Evolutionary conservation across 257 asterid species (phyloP), one percentile per base, ranked within the genome.

Genomic region (Euphrasia confusa): DNA sequence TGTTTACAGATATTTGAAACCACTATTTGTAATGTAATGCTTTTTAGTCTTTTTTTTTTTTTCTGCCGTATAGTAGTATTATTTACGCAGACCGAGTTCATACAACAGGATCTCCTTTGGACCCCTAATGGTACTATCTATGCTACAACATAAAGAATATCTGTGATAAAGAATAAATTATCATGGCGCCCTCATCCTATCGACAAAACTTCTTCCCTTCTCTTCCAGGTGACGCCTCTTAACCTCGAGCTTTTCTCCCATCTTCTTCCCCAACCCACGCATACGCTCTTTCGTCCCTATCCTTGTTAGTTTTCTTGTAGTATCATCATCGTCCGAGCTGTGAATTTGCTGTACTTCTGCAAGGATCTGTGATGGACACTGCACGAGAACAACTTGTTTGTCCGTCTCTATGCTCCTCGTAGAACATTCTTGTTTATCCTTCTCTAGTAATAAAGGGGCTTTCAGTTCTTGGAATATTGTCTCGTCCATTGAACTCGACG

Each of bases 171-270:
- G 15, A 49, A 49, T 54, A 27, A 64, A 13, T 6, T 63, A 58
- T 71, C 75, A 74, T 14, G 89, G 86, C 59, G 83, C 89, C 79
- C 80, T 89, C 82, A 92, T 92, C 81, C 76, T 83, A 75, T 85
- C 95, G 12, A 88, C 93, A 14, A 92, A 75, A 74, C 75, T 71
- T 62, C 87, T 81, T 53, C 98, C 84, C 70, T 69, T 86, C 78
- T 86, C 98, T 74, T 88, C 98, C 39, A 88, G 64, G 78, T 81
- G 73, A 10, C 90, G 89, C 82, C 94, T 77, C 85, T 80, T 88
- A 47, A 84, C 93, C 80, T 86, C 98, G 9, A 92, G 79, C 71
- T 88, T 92, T 64, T 83, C 97, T 30, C 95, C 97, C 87, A 89
- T 77, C 74, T 83, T 88, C 84, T 89, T 89, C 73, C 97, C 81